Conservation (phyloP, 805 yeast genomes). For the Ascoidea tarda region DNA sequence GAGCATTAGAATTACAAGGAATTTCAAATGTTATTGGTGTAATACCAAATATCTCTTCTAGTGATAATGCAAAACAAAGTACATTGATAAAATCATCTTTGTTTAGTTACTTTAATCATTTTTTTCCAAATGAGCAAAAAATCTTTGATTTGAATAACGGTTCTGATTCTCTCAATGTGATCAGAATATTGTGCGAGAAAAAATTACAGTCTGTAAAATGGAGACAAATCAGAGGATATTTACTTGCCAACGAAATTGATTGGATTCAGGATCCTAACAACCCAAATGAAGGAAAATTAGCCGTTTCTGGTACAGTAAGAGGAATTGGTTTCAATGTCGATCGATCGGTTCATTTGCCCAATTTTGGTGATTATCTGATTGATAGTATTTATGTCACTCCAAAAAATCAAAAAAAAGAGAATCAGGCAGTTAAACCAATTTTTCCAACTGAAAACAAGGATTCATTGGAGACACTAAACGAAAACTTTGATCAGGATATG, state of each 20-base stretch:
- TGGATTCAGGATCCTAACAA: conserved; percentile 13
- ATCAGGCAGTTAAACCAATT: conserved; percentile 12
- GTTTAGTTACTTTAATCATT: conserved; percentile 53
- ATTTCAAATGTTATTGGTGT: conserved; percentile 72
- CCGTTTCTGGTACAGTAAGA: conserved; percentile 73
- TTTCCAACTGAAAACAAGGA: conserved; percentile 33
- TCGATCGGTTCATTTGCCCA: conserved; percentile 75
- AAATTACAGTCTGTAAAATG: conserved; percentile 76
- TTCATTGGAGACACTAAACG: conserved; percentile 34
- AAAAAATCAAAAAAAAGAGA: conserved; percentile 15
- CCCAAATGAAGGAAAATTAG: conserved; percentile 24
- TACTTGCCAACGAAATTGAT: conserved; percentile 55
- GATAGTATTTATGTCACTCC: conserved; percentile 41
- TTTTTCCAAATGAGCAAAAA: conserved; percentile 71
- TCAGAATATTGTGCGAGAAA: conserved; percentile 71
- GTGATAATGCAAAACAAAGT: conserved; percentile 66
- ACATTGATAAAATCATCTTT: conserved; percentile 52
- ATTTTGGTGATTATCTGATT: conserved; percentile 77
- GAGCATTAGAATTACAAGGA: conserved; percentile 89
- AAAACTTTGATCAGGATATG: not conserved
- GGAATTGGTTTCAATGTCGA: conserved; percentile 75
- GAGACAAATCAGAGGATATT: conserved; percentile 88
- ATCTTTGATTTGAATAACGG: conserved; percentile 53
- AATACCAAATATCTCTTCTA: conserved; percentile 53
- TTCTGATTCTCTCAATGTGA: conserved; percentile 59